Conservation (phyloP, 805 yeast genomes). For the Phaffomyces thermotolerans region DNA sequence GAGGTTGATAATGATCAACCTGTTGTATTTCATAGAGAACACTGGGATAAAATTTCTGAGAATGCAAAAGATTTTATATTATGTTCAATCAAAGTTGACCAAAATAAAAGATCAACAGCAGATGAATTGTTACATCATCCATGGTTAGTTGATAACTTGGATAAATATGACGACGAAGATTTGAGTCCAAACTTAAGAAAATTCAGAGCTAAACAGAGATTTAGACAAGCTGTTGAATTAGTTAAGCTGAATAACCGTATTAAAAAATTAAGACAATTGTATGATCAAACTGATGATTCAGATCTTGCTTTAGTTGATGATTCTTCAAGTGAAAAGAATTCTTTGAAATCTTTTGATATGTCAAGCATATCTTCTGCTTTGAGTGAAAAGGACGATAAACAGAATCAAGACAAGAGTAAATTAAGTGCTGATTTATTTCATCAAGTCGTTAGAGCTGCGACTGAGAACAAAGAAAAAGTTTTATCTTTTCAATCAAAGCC, state of each 20-base stretch:
- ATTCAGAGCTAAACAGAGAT: conserved; percentile 76
- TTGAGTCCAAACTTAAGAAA: conserved; percentile 74
- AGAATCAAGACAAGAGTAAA: conserved; percentile 8
- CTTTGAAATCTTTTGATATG: conserved; percentile 3
- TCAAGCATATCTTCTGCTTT: conserved; percentile 5
- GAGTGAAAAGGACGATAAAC: conserved; percentile 4
- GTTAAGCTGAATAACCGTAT: conserved; percentile 78
- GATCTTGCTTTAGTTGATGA: conserved; percentile 25
- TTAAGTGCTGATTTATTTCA: conserved; percentile 53
- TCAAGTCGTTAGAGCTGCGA: conserved; percentile 64
- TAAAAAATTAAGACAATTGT: conserved; percentile 53
- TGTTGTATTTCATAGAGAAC: conserved; percentile 82
- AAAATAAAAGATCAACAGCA: conserved; percentile 63
- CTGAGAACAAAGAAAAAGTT: conserved; percentile 35
- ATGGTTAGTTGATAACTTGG: conserved; percentile 58
- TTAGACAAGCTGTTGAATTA: conserved; percentile 79
- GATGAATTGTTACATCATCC: conserved; percentile 56
- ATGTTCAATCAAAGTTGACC: conserved; percentile 61
- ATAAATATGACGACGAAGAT: conserved; percentile 44
- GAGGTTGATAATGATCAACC: conserved; percentile 65
- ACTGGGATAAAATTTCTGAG: conserved; percentile 76
- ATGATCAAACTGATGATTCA: conserved; percentile 31
- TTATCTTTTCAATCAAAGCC: conserved; percentile 1
- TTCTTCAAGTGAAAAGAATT: not conserved
- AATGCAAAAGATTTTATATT: conserved; percentile 78